Evolutionary conservation across 306 rosid species (phyloP), one percentile per base, ranked within the genome.

Genomic region (Fragaria iinumae): DNA sequence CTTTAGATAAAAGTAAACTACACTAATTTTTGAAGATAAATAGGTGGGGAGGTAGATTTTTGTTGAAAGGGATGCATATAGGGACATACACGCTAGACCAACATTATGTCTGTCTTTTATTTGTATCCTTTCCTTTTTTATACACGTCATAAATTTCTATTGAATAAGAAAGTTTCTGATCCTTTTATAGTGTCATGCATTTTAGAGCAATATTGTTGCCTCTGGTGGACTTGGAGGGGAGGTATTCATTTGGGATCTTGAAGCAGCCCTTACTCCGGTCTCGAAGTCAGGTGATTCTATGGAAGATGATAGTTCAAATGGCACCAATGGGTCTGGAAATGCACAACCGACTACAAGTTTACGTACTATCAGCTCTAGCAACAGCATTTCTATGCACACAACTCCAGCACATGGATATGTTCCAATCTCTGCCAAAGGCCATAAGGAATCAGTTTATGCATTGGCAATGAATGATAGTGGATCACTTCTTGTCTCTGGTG

Each of bases 151-250:
- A 43, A 43, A 8, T 70, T 3, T 9, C 27, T 10, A 7, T 57
- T 16, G 14, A 60, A 74, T 82, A 80, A 85, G 80, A 78, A 84
- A 77, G 86, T 82, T 79, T 88, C 90, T 92, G 90, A 92, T 96
- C 84, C 87, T 88, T 82, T 83, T 88, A 84, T 96, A 92, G 97
- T 95, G 91, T 87, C 90, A 52, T 89, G 98, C 96, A 88, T 92
- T 92, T 91, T 96, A 96, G 99, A 89, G 97, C 97, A 96, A 92
- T 96, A 52, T 87, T 88, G 96, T 96, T 92, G 99, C 99, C 84
- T 96, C 99, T 77, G 99, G 98, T 63, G 99, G 99, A 84, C 98
- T 96, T 86, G 99, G 99, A 13, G 99, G 97, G 89, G 99, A 96
- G 90, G 99, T 96, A 78, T 96, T 96, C 80, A 73, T 96, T 83